Conservation (phyloP, 1,284 basidiomycete species). For the Apiotrichum akiyoshidainum region DNA sequence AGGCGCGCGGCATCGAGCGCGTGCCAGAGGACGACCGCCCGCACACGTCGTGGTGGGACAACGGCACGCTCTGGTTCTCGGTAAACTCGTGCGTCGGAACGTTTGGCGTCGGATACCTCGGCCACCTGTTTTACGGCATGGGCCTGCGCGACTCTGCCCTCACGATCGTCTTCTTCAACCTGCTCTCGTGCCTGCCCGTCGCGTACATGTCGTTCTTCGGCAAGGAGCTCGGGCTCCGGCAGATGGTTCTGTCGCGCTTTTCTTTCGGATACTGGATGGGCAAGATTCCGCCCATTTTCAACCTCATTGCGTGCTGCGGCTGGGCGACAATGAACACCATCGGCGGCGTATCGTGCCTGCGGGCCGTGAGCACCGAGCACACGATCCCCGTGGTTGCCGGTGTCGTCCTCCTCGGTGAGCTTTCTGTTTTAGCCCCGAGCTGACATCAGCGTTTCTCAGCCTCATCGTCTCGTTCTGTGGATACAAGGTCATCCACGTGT, state of each 20-base stretch:
- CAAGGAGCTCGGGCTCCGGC: slow-evolving; percentile 71
- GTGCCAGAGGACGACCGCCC: slow-evolving; percentile 30
- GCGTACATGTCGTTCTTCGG: slow-evolving; percentile 63
- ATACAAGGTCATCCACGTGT: slow-evolving; percentile 52
- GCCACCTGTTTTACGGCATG: slow-evolving; percentile 2
- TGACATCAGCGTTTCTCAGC: background rate
- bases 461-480: slow-evolving; percentile 42
- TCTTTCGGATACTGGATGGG: slow-evolving; percentile 54
- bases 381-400: slow-evolving; percentile 1
- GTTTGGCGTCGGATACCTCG: slow-evolving; percentile 7
- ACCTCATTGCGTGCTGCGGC: slow-evolving; percentile 5
- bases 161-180: slow-evolving; percentile 21
- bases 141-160: slow-evolving; percentile 4
- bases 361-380: background rate
- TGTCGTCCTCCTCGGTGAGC: slow-evolving; percentile 6
- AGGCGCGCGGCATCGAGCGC: slow-evolving; percentile 29
- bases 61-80: slow-evolving; percentile 8
- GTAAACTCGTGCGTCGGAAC: slow-evolving; percentile 7
- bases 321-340: slow-evolving; percentile 9
- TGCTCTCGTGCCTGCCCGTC: slow-evolving; percentile 18
- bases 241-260: slow-evolving; percentile 75
- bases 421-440: background rate
- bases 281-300: slow-evolving; percentile 4
- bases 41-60: slow-evolving; percentile 1
- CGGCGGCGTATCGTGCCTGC: background rate